phyloP scores from a whole-genome alignment of 1,284 basidiomycete genomes.

The Papiliotrema terrestris region DNA sequence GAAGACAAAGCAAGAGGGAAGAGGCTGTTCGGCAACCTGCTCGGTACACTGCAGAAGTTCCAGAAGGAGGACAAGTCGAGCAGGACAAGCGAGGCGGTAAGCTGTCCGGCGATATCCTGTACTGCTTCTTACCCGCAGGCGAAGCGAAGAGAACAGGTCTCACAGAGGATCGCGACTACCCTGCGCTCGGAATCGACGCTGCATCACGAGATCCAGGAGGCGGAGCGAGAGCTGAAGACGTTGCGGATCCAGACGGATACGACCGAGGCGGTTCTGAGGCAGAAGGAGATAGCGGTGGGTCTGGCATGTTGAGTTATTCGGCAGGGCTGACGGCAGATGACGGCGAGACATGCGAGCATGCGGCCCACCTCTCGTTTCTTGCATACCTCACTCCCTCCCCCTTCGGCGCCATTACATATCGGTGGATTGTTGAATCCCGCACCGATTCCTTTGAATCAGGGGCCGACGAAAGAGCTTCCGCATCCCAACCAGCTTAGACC shows the following conservation, averaged over 20 bases:
- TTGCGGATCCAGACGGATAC: conserved; percentile 37
- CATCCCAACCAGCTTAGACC: conserved; percentile 25
- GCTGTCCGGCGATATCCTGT: conserved; percentile 8
- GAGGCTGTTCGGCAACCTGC: conserved; percentile 45
- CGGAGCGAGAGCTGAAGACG: conserved; percentile 39
- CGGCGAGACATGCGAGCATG: conserved; percentile 34
- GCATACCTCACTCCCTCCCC: conserved; percentile 25
- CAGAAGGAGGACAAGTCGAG: conserved; percentile 45
- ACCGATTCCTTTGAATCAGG: conserved; percentile 35
- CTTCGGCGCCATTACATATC: conserved; percentile 19
- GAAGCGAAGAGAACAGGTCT: conserved; percentile 40
- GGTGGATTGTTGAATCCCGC: conserved; percentile 26
- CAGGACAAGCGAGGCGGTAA: conserved; percentile 39
- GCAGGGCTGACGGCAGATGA: conserved; percentile 25
- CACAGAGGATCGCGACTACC: conserved; percentile 40
- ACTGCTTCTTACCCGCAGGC: conserved; percentile 19
- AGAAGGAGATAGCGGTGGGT: conserved; percentile 44
- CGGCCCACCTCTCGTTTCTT: conserved; percentile 36
- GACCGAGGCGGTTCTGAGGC: conserved; percentile 33
- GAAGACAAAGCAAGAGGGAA: conserved; percentile 45
- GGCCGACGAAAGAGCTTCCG: conserved; percentile 26
- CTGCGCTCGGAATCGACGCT: conserved; percentile 36
- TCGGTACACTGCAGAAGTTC: conserved; percentile 48
- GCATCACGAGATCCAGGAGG: conserved; percentile 36
- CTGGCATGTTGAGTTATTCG: neutral